A percentile compares a stretch with the other conserved stretches of the same genome.
phyloP scores from a whole-genome alignment of 1,284 basidiomycete genomes.

The Porogramme epimiltina region DNA sequence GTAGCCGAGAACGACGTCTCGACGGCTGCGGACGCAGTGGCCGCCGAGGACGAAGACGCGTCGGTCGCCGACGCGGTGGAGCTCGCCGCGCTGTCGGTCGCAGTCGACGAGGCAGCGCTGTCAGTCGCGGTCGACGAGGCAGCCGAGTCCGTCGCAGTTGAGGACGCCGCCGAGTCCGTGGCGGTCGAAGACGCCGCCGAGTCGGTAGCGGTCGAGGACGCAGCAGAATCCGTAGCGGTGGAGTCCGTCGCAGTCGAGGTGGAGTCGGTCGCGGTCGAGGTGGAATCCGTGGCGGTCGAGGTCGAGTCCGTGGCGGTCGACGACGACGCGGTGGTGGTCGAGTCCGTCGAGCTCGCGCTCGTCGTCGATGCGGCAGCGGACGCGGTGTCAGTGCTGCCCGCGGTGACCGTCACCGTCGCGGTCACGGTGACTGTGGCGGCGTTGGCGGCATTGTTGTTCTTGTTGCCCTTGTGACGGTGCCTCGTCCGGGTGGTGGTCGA shows the following conservation, averaged over 20 bases:
- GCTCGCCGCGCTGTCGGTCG: not conserved
- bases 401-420: conserved; percentile 1
- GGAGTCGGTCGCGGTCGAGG: conserved; percentile 1
- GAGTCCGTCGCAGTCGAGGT: conserved; percentile 5
- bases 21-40: conserved; percentile 1
- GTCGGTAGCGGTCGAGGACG: conserved; percentile 4
- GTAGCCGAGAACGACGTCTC: not conserved
- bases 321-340: not conserved
- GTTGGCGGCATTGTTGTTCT: not conserved
- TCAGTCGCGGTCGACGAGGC: conserved; percentile 18
- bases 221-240: conserved; percentile 1
- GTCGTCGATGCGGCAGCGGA: not conserved
- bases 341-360: not conserved
- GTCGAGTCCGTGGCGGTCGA: not conserved
- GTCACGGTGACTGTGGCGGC: not conserved
- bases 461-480: too few relatives aligned
- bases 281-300: not conserved
- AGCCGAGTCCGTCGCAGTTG: too few relatives aligned
- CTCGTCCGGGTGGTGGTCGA: too few relatives aligned
- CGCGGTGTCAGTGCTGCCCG: not conserved
- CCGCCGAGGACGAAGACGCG: conserved; percentile 2
- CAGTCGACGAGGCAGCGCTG: not conserved
- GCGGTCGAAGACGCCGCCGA: not conserved
- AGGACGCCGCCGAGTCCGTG: too few relatives aligned
- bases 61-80: conserved; percentile 7